These are phyloP conservation scores for Aureobasidium zeae DNA, from an alignment of 2,329 filamentous ascomycete genomes.

Conservation along the genomic window DNA sequence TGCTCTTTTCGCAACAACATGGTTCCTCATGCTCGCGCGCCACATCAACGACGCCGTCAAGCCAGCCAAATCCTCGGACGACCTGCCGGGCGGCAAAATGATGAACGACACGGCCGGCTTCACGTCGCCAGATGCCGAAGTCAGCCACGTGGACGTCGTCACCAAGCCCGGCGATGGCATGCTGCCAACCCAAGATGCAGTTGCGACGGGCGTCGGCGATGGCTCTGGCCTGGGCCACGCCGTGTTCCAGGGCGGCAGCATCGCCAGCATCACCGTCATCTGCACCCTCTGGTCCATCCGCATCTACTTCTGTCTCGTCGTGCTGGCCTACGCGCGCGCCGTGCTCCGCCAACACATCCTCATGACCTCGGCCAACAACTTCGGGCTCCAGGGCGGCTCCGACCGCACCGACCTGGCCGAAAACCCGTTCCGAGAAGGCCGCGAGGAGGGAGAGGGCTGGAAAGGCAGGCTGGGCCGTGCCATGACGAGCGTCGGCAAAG, in stretches of 20 bases:
- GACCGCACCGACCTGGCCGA: constrained; percentile 43
- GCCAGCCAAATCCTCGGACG: constrained; percentile 18
- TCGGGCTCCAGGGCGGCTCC: constrained; percentile 33
- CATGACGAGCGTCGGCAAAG: constrained; percentile 64
- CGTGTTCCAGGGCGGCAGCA: constrained; percentile 55
- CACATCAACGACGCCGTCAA: constrained; percentile 36
- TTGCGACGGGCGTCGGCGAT: constrained; percentile 36
- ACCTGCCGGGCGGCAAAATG: constrained; percentile 43
- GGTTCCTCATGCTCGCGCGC: constrained; percentile 68
- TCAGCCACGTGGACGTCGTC: constrained; percentile 47
- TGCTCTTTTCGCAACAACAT: constrained; percentile 67
- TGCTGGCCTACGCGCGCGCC: constrained; percentile 72
- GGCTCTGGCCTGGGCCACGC: constrained; percentile 48
- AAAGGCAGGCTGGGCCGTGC: constrained; percentile 66
- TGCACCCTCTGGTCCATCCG: constrained; percentile 63
- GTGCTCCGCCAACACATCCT: constrained; percentile 62
- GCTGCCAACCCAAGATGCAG: constrained; percentile 43
- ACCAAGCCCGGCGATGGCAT: constrained; percentile 39
- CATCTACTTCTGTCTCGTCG: constrained; percentile 73
- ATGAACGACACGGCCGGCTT: constrained; percentile 58
- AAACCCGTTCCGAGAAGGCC: constrained; percentile 60
- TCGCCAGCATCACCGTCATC: constrained; percentile 72
- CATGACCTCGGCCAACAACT: constrained; percentile 24
- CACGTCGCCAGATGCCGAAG: constrained; percentile 51
- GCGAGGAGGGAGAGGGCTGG: constrained; percentile 70